Evolutionary conservation across 2,329 filamentous ascomycete genomes (phyloP), one percentile per base, ranked within the genome.

Genomic region (Cladorrhinum sp.): DNA sequence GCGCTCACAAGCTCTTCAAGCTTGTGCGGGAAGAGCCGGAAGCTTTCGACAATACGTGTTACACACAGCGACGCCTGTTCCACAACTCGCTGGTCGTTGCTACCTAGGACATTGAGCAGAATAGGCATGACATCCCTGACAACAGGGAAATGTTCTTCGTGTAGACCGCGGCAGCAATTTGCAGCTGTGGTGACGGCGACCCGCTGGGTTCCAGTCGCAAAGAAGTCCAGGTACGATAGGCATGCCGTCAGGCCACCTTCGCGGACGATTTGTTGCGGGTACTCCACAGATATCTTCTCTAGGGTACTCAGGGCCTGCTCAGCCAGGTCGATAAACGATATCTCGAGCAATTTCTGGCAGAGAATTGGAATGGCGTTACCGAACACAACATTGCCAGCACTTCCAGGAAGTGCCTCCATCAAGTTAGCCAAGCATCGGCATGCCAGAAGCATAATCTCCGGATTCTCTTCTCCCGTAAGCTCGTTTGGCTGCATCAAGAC

Each of bases 81-180:
- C 20, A 99, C 93, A 16, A 99, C 96, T 65, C 93, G 91, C 71
- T 97, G 95, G 71, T 99, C 95, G 74, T 85, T 97, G 78, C 93
- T 98, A 59, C 85, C 86, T 41, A 99, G 81, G 13, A 98, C 95
- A 70, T 92, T 92, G 61, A 96, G 85, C 29, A 99, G 82, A 24
- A 92, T 97, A 6, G 93, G 93, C 95, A 99, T 99, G 48, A 97
- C 95, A 74, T 97, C 93, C 70, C 88, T 86, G 53, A 99, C 90
- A 9, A 96, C 93, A 1, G 87, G 81, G 71, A 99, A 99, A 0
- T 92, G 96, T 70, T 98, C 95, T 68, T 93, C 89, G 1, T 93
- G 91, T 18, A 99, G 95, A 71, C 97, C 97, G 64, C 95, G 90
- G 74, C 96, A 99, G 78, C 95, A 99, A 72, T 99, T 99, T 59